Base-by-base conservation (phyloP, 2,329 filamentous ascomycete genomes). In the Colletotrichum aenigma region DNA sequence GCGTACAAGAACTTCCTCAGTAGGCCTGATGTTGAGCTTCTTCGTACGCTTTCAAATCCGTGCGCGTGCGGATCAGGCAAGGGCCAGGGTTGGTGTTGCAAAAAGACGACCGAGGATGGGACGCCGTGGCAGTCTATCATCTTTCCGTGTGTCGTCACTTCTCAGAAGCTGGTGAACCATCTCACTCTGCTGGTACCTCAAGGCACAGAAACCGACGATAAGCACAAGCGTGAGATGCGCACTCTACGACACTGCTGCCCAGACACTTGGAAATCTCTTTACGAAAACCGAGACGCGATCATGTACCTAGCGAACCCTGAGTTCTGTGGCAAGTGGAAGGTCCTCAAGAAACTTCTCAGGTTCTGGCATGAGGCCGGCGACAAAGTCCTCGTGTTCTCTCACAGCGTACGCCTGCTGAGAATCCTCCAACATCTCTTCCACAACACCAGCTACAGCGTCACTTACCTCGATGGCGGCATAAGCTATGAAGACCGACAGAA, bases 241-340 rank as follows among this genome's bases (percentile, higher is more conserved):
- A 93, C 92, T 78, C 90, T 99, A 3, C 89, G 94, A 81, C 89
- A 91, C 2, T 95, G 95, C 70, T 87, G 96, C 18, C 96, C 97
- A 0, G 88, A 94, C 43, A 87, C 88, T 4, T 98, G 95, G 95
- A 88, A 92, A 80, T 87, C 92, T 24, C 87, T 98, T 0, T 97
- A 96, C 81, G 87, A 88, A 13, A 91, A 93, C 24, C 91, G 95
- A 58, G 95, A 98, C 79, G 95, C 92, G 10, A 93, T 98, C 74
- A 85, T 94, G 66, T 94, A 94, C 79, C 93, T 96, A 66, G 93
- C 96, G 2, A 96, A 98, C 79, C 94, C 95, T 0, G 94, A 97
- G 73, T 98, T 96, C 78, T 99, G 97, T 81, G 97, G 97, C 5
- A 99, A 99, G 84, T 99, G 97, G 97, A 96, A 95, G 81, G 92